Conservation (phyloP, 1,284 basidiomycete species). For the Tylopilus sp. region DNA sequence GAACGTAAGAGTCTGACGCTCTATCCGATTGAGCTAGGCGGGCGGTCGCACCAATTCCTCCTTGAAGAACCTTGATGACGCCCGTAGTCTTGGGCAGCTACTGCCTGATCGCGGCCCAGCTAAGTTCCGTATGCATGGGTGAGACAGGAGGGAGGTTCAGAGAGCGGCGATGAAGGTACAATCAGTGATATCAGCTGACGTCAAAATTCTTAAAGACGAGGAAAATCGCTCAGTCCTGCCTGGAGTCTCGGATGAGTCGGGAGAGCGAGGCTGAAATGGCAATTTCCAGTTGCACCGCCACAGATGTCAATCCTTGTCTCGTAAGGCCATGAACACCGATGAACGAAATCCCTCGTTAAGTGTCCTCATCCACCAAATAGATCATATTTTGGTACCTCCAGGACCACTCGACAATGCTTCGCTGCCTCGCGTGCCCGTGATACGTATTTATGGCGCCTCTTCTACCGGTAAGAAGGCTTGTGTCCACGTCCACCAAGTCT, state of each 20-base stretch:
- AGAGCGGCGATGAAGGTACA: too few relatives aligned
- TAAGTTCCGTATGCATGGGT: too few relatives aligned
- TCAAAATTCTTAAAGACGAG: too few relatives aligned
- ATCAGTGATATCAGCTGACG: too few relatives aligned
- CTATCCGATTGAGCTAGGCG: conserved; percentile 86
- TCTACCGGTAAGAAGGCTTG: conserved; percentile 78
- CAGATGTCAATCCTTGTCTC: not conserved
- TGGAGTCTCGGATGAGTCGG: too few relatives aligned
- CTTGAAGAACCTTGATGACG: too few relatives aligned
- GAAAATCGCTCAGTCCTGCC: too few relatives aligned
- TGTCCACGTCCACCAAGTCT: conserved; percentile 87
- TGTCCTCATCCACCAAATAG: conserved; percentile 66
- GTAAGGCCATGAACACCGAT: not conserved
- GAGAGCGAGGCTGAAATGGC: too few relatives aligned
- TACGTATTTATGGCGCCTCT: conserved; percentile 86
- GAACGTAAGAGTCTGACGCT: conserved; percentile 69
- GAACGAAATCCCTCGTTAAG: conserved; percentile 33
- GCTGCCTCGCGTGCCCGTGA: conserved; percentile 67
- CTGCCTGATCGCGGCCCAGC: too few relatives aligned
- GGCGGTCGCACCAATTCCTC: too few relatives aligned
- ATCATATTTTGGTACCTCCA: conserved; percentile 53
- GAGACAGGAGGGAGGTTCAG: too few relatives aligned
- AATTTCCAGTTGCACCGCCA: not conserved
- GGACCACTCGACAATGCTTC: conserved; percentile 62
- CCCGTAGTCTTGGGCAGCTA: too few relatives aligned